Conservation (phyloP, 768 basidiomycete species). For the Termitomyces sp. region DNA sequence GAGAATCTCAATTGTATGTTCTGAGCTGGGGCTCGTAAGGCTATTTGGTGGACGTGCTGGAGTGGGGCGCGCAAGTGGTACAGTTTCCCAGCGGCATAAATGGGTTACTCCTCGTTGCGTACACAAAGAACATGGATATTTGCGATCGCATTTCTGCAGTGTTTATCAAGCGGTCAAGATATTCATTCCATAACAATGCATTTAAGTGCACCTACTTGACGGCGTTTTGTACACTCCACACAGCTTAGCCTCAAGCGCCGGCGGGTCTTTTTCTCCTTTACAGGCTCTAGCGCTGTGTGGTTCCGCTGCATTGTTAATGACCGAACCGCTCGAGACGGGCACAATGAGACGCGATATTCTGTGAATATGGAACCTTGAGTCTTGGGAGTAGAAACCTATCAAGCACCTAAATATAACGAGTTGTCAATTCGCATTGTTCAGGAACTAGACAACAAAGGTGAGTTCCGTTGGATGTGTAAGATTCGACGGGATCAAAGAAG, state of each 20-base stretch:
- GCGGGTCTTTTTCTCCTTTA: constrained; percentile 48
- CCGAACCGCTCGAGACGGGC: not conserved
- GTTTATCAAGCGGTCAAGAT: constrained; percentile 3
- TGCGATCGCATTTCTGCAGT: constrained; percentile 48
- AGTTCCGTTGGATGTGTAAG: constrained; percentile 4
- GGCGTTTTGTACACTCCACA: constrained; percentile 53
- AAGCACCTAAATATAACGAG: constrained; percentile 8
- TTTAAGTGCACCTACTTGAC: constrained; percentile 36
- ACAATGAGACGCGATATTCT: not conserved
- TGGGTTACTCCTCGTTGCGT: constrained; percentile 37
- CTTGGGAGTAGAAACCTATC: not conserved
- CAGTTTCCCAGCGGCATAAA: constrained; percentile 44
- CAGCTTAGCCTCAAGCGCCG: constrained; percentile 49
- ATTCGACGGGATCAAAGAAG: constrained; percentile 9
- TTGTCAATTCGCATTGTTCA: constrained; percentile 15
- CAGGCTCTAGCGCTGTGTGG: constrained; percentile 5
- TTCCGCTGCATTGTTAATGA: constrained; percentile 7
- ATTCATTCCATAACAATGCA: not conserved
- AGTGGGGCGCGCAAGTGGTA: constrained; percentile 39
- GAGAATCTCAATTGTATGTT: constrained; percentile 23
- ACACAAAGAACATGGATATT: constrained; percentile 40
- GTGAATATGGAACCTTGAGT: not conserved
- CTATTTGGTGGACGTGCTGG: constrained; percentile 34
- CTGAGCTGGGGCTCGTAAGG: constrained; percentile 5
- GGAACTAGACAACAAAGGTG: constrained; percentile 11